A percentile compares a stretch with the other conserved stretches of the same genome.
Conservation (phyloP, 1,284 basidiomycete genomes). For the Trichosporon coremiiforme region DNA sequence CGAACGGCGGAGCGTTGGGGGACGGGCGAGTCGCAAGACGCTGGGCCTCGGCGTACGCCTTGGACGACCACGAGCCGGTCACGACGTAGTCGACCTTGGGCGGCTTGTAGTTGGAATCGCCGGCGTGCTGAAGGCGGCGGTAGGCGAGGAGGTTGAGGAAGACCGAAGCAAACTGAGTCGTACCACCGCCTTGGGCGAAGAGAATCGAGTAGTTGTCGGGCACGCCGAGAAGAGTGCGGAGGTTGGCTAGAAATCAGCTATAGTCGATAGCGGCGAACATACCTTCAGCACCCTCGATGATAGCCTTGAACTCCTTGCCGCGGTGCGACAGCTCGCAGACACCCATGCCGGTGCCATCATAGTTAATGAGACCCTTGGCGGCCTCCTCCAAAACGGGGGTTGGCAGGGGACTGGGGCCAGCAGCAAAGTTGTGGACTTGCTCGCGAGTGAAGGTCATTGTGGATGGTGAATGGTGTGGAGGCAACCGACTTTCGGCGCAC, state of each 20-base stretch:
- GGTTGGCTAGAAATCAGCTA: constrained; percentile 57
- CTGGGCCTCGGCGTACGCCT: constrained; percentile 77
- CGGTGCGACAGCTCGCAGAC: constrained; percentile 92
- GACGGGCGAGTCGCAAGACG: constrained; percentile 61
- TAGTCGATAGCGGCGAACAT: constrained; percentile 26
- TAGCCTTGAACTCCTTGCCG: constrained; percentile 78
- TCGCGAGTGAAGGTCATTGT: constrained; percentile 44
- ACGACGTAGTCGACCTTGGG: constrained; percentile 77
- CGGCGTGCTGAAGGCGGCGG: constrained; percentile 64
- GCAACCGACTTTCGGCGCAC: neutral
- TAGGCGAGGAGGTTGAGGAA: constrained; percentile 76
- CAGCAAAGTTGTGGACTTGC: constrained; percentile 80
- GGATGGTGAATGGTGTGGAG: neutral
- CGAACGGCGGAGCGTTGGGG: constrained; percentile 53
- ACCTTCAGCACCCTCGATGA: constrained; percentile 68
- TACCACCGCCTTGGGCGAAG: constrained; percentile 90
- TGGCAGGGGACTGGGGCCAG: constrained; percentile 87
- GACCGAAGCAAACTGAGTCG: constrained; percentile 83
- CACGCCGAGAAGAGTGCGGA: constrained; percentile 74
- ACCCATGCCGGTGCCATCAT: constrained; percentile 83
- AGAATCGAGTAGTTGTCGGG: constrained; percentile 82
- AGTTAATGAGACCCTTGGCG: constrained; percentile 78
- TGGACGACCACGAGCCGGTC: constrained; percentile 90
- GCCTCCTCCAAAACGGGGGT: constrained; percentile 73
- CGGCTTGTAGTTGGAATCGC: constrained; percentile 52